These are phyloP conservation scores for Caloboletus firmus DNA, from an alignment of 1,284 basidiomycete genomes.

Conservation along the genomic window DNA sequence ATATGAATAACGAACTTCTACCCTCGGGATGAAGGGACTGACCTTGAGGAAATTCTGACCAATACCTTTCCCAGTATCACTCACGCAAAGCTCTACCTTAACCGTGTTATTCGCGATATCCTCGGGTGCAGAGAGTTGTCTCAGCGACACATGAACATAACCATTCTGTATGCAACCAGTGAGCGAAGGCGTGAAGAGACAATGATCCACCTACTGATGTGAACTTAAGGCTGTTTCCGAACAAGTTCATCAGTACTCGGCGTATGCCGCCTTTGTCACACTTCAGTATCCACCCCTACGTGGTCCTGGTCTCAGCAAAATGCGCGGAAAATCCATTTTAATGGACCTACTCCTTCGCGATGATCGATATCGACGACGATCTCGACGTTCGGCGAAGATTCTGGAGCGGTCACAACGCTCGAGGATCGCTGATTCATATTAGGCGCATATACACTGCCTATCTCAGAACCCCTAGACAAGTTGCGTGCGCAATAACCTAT, in stretches of 20 bases:
- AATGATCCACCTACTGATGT: conserved; percentile 55
- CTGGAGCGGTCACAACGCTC: conserved; percentile 34
- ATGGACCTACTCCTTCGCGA: conserved; percentile 56
- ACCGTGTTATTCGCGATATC: conserved; percentile 57
- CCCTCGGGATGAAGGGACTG: conserved; percentile 2
- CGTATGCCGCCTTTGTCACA: conserved; percentile 94
- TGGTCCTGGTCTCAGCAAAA: conserved; percentile 6
- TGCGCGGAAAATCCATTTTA: not conserved
- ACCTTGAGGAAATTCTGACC: conserved; percentile 86
- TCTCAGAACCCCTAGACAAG: conserved; percentile 67
- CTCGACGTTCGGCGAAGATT: conserved; percentile 62
- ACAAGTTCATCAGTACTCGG: conserved; percentile 92
- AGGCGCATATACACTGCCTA: conserved; percentile 90
- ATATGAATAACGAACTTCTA: conserved; percentile 13
- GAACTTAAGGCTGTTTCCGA: conserved; percentile 94
- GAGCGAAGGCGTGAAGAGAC: conserved; percentile 7
- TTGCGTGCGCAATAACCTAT: conserved; percentile 87
- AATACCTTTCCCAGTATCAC: conserved; percentile 92
- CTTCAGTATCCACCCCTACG: conserved; percentile 81
- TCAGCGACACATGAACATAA: conserved; percentile 83
- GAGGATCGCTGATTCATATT: conserved; percentile 49
- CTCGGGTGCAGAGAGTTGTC: conserved; percentile 62
- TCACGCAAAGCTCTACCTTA: conserved; percentile 82
- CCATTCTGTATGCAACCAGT: conserved; percentile 56
- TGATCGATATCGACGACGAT: conserved; percentile 86